Conservation (phyloP, 257 asterid genomes). For the Petrea volubilis region DNA sequence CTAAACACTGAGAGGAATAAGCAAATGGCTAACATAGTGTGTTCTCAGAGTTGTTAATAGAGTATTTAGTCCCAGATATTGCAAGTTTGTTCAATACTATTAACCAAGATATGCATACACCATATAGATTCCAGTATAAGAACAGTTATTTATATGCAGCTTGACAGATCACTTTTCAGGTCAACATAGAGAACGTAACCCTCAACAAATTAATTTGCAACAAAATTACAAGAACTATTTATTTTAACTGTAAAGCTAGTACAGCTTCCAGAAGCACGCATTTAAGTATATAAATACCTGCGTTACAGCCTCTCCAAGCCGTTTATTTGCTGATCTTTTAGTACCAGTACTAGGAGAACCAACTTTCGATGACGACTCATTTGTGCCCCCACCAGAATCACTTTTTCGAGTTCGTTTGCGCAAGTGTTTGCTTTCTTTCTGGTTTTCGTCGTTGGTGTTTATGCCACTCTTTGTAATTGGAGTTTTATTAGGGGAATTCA, state of each 20-base stretch:
- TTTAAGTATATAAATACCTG: conserved; percentile 56
- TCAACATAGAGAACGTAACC: not conserved
- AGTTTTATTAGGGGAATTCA: conserved; percentile 27
- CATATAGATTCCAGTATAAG: not conserved
- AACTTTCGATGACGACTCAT: conserved; percentile 28
- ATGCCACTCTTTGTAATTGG: conserved; percentile 20
- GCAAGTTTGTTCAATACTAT: not conserved
- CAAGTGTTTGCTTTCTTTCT: conserved; percentile 23
- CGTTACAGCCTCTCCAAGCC: conserved; percentile 63
- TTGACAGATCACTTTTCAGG: not conserved
- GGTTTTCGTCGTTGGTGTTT: conserved; percentile 34
- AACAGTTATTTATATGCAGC: not conserved
- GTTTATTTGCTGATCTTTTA: conserved; percentile 34
- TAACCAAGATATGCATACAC: conserved; percentile 1
- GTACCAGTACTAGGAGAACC: conserved; percentile 47
- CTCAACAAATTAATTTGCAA: not conserved
- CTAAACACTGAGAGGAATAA: conserved; percentile 8
- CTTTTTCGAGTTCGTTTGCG: conserved; percentile 31
- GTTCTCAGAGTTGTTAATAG: not conserved
- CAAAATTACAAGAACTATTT: not conserved
- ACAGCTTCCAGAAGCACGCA: not conserved
- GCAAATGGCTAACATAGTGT: conserved; percentile 16
- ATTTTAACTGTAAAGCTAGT: not conserved
- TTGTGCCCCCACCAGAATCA: conserved; percentile 27
- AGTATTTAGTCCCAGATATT: not conserved